Percentiles rank a stretch among this genome's conserved stretches.
phyloP scores from a whole-genome alignment of 169 alveolate genomes.

The Pseudocohnilembus persalinus region DNA sequence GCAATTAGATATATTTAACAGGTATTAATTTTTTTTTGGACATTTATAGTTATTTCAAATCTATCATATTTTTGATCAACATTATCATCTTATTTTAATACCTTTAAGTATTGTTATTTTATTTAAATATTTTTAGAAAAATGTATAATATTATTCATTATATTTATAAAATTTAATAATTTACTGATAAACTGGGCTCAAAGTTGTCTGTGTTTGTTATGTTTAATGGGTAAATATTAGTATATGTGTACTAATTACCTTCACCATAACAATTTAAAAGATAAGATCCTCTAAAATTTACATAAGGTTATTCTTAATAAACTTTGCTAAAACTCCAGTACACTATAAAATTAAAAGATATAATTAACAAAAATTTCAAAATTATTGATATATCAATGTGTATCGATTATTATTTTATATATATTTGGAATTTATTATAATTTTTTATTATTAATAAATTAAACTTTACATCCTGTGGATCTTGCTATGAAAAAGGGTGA shows the following conservation, averaged over 20 bases:
- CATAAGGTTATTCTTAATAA: background rate
- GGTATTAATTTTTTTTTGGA: no score
- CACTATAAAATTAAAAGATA: background rate
- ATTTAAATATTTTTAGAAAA: no score
- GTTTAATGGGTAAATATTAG: background rate
- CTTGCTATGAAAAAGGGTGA: background rate
- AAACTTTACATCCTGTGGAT: background rate
- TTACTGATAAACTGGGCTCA: background rate
- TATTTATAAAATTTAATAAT: no score
- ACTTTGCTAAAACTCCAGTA: background rate
- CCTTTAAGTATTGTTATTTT: background rate
- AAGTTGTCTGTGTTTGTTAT: background rate
- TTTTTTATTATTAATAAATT: no score
- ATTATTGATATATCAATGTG: no score
- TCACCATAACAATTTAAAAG: background rate
- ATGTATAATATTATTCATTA: background rate
- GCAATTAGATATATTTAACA: background rate
- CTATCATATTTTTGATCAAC: background rate
- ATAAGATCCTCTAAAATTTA: background rate
- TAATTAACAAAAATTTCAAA: background rate
- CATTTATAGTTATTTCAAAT: no score
- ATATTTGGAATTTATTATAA: no score
- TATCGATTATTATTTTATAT: no score
- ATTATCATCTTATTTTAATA: background rate
- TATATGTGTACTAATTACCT: no score